Evolutionary conservation across 768 basidiomycete genomes (phyloP), one percentile per base, ranked within the genome.

Genomic region (Podaxis rugospora): DNA sequence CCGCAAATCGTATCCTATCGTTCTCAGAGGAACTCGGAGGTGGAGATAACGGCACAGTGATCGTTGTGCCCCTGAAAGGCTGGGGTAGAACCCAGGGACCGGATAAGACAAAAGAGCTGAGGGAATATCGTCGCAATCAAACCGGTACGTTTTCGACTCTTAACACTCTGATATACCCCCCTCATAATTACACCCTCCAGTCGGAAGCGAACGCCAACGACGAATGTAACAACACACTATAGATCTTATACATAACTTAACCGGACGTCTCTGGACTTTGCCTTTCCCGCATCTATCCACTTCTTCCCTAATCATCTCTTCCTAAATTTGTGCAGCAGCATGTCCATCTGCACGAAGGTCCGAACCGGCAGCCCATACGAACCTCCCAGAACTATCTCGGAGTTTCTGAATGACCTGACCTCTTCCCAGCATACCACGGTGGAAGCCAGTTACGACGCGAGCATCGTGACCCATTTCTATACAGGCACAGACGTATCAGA

Each of bases 361-460:
- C 3, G 90, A 93, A 5, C 95, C 96, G 23, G 92, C 96, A 0
- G 92, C 95, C 97, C 97, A 98, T 4, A 95, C 89, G n/a, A 81
- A 76, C 70, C 74, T 78, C 13, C 92, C 91, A 28, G 85, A 84
- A 51, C 74, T 75, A 69, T 88, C 83, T 5, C 80, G 75, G 18
- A 92, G 71, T 71, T 83, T 89, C 74, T 96, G 94, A 64, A 98
- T 97, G 59, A 98, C 77, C 76, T 98, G 93, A 4, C 93, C 93
- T 1, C 92, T 83, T 23, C 93, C 93, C 75, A 95, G 79, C 78
- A 87, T 79, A 2, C 74, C 77, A 57, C 91, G 80, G 42, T 70
- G 72, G 68, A 86, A 87, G 1, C 90, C 91, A 4, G 66, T 76
- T 3, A 88, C 82, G 0, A 75, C 59, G 59, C 86, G 84, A 39